Conservation (phyloP, 2,329 filamentous ascomycete genomes). For the Fusarium sp. region DNA sequence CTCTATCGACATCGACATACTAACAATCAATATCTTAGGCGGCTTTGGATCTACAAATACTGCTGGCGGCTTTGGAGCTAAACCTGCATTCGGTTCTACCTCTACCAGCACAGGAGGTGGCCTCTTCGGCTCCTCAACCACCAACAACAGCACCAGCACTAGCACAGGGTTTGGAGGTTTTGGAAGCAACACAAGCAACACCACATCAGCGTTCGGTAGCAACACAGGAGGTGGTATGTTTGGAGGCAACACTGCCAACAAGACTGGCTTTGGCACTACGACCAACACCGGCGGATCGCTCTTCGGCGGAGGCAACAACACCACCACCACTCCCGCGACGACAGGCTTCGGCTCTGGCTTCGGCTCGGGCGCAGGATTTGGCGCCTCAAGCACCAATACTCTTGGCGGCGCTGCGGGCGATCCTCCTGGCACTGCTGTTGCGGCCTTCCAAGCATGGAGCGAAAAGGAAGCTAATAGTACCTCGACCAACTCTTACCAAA, state of each 20-base stretch:
- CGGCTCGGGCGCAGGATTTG: constrained; percentile 56
- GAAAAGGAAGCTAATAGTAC: constrained; percentile 77
- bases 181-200: constrained; percentile 46
- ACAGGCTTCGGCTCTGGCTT: constrained; percentile 54
- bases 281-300: constrained; percentile 55
- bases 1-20: constrained; percentile 21
- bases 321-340: constrained; percentile 44
- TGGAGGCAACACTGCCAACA: constrained; percentile 58
- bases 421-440: constrained; percentile 74
- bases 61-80: constrained; percentile 53
- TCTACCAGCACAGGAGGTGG: constrained; percentile 54
- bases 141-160: constrained; percentile 52
- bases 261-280: constrained; percentile 61
- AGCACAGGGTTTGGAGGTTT: constrained; percentile 57
- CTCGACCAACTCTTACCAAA: constrained; percentile 76
- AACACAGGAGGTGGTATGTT: constrained; percentile 62
- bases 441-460: constrained; percentile 73
- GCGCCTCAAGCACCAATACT: constrained; percentile 58
- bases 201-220: constrained; percentile 53
- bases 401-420: constrained; percentile 63
- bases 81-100: constrained; percentile 65
- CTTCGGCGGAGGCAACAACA: constrained; percentile 55
- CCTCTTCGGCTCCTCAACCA: constrained; percentile 57
- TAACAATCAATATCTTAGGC: constrained; percentile 40
- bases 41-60: constrained; percentile 52